Evolutionary conservation across 352 stramenopile species (phyloP), one percentile per base, ranked within the genome.

Genomic region (Achlya hypogyna): DNA sequence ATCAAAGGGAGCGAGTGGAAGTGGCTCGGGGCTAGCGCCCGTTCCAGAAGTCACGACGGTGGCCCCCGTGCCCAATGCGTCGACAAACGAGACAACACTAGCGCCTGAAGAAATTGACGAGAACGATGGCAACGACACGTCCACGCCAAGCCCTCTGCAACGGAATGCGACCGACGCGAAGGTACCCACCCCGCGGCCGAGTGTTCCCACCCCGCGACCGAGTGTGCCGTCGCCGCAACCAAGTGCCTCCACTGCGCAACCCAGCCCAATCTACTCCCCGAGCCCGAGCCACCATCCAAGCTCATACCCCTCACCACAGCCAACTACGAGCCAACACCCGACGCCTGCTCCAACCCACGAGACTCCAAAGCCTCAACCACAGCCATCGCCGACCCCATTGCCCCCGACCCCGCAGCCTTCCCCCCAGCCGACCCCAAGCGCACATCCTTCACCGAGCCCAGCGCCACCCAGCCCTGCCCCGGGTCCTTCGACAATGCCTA

Each of bases 371-470:
- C 49, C 31, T 1, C n/a, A 10, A 20, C 49, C 25, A n/a, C 49
- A 45, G 38, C 38, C 38, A 45, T 45, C 38, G n/a, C n/a, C n/a
- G 18, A 49, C 53, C 12, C 18, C 53, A 54, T n/a, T n/a, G 29
- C 16, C 22, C 1, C 31, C 53, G n/a, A 64, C 56, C 22, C 43
- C 56, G 20, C 27, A 51, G n/a, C 5, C 56, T 28, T 53, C 56
- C 22, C 56, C 56, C 1, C 22, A 63, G 22, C 53, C 53, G 20
- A 63, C 53, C 25, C 49, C 59, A 20, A 66, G 29, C 53, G n/a
- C 53, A 25, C 23, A 43, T 18, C 53, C 53, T 3, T 23, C 27
- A 28, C 59, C 59, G 20, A 16, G 10, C 5, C 59, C 59, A 23
- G 22, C 59, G 49, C 53, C 53, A 23, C 56, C 56, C 23, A 65